phyloP scores from a whole-genome alignment of 208 protist genomes.

The Trypanosoma brucei region DNA sequence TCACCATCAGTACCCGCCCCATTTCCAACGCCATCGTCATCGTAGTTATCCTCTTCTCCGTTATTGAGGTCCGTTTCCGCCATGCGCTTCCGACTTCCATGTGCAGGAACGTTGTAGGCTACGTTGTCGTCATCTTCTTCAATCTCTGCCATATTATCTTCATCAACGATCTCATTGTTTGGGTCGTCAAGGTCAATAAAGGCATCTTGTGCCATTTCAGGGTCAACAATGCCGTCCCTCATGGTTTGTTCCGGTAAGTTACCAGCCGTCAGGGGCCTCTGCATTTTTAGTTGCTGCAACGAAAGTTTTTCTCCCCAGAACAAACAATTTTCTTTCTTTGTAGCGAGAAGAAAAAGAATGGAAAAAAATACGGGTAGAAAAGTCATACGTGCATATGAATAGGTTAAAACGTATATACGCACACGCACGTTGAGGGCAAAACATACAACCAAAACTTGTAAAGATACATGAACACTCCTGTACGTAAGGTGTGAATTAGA shows the following conservation, averaged over 20 bases:
- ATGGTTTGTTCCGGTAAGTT: not conserved
- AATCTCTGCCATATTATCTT: conserved; percentile 32
- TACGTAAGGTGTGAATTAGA: no score
- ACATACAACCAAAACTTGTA: no score
- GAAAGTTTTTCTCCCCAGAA: no score
- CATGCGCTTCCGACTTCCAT: not conserved
- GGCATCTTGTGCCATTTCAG: conserved; percentile 43
- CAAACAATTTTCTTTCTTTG: no score
- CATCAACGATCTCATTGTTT: conserved; percentile 67
- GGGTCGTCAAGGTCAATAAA: conserved; percentile 87
- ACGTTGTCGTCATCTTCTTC: conserved; percentile 10
- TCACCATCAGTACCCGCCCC: conserved; percentile 15
- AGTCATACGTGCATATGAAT: no score
- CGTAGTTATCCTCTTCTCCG: conserved; percentile 3
- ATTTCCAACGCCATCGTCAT: not conserved
- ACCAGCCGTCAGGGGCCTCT: not conserved
- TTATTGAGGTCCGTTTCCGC: not conserved
- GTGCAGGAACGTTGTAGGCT: not conserved
- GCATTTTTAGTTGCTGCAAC: not conserved
- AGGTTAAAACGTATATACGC: no score
- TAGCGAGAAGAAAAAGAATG: no score
- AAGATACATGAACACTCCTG: no score
- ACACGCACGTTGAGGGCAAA: no score
- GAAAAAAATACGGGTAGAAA: no score
- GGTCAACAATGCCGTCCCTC: conserved; percentile 17